These are phyloP conservation scores for Blastocystis sp. DNA, from an alignment of 352 stramenopile species.

Conservation along the genomic window DNA sequence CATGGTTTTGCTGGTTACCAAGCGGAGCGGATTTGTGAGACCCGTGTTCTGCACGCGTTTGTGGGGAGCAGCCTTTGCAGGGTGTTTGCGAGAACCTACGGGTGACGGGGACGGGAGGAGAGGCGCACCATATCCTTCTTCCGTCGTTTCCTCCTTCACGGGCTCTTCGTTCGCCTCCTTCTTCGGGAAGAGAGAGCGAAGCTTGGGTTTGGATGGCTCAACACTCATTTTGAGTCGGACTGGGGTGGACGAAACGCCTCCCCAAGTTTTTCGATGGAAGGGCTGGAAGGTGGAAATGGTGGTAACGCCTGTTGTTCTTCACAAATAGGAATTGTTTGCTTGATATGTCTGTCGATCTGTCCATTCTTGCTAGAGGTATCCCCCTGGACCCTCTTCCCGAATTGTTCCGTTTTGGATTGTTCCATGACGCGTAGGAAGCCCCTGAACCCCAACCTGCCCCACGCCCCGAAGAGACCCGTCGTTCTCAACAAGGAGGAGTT, in stretches of 20 bases:
- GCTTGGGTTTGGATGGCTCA: background rate
- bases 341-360: slow-evolving; percentile 48
- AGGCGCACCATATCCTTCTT: slow-evolving; percentile 14
- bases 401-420: slow-evolving; percentile 31
- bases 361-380: slow-evolving; percentile 66
- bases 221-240: background rate
- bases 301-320: background rate
- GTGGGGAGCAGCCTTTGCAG: background rate
- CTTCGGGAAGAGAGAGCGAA: background rate
- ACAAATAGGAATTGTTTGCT: background rate
- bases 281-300: background rate
- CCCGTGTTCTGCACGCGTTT: slow-evolving; percentile 14
- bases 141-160: background rate
- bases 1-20: slow-evolving; percentile 24
- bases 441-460: slow-evolving; percentile 44
- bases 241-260: background rate
- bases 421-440: slow-evolving; percentile 9
- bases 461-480: slow-evolving; percentile 62
- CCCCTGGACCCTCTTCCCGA: slow-evolving; percentile 55
- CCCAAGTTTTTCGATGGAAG: background rate
- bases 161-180: background rate
- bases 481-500: slow-evolving; percentile 66
- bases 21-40: slow-evolving; percentile 32
- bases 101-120: background rate
- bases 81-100: slow-evolving; percentile 56